Conservation (phyloP, 305 asterid genomes). For the Solanum aculeatissimum region DNA sequence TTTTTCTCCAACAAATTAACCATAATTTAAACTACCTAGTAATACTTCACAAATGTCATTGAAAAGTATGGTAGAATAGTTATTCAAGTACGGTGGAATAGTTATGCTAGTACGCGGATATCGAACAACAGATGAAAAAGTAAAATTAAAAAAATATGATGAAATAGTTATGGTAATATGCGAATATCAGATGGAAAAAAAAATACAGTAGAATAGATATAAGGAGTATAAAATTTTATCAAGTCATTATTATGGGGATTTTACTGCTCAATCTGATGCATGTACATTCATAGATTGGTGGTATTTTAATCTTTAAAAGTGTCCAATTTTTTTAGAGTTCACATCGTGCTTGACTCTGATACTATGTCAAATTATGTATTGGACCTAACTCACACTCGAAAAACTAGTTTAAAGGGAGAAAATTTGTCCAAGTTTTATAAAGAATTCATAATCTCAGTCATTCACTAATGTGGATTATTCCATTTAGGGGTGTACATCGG, state of each 20-base stretch:
- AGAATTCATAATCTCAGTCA: neutral
- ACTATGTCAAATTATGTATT: neutral
- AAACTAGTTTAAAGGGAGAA: neutral
- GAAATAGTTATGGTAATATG: too few species aligned
- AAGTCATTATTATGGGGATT: too few species aligned
- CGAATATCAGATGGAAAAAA: too few species aligned
- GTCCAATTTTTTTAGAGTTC: fast-evolving
- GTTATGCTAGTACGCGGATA: too few species aligned
- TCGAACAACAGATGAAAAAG: too few species aligned
- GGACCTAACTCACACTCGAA: neutral
- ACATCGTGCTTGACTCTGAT: neutral
- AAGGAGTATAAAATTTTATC: too few species aligned
- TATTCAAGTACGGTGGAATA: too few species aligned
- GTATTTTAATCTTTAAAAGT: neutral
- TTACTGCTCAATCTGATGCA: too few species aligned
- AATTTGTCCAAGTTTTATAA: neutral
- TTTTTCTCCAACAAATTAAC: neutral
- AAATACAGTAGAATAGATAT: too few species aligned
- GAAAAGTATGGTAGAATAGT: too few species aligned
- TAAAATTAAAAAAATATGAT: too few species aligned
- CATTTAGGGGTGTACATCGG: too few species aligned
- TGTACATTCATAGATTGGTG: neutral
- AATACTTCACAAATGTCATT: neutral
- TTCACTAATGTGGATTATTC: neutral
- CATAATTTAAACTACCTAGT: neutral